Evolutionary conservation across 345 rosid genomes (phyloP).

Genomic region (Mercurialis annua): DNA sequence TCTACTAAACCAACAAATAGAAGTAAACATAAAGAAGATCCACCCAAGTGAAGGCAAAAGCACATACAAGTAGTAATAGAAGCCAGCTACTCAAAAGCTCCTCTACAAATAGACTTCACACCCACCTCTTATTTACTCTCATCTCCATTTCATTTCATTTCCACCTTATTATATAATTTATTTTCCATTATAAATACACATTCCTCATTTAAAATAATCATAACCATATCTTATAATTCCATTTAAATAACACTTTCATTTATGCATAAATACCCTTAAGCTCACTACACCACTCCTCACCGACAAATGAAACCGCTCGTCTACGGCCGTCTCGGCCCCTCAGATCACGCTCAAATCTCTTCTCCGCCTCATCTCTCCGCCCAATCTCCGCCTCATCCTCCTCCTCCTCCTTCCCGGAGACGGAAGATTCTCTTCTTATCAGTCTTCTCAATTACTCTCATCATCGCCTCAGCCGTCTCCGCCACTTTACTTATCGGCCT

Average conservation of each 20-base stretch:
- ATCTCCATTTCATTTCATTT: background rate
- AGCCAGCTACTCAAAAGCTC: slow-evolving; percentile 49
- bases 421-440: slow-evolving; percentile 48
- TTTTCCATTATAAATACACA: background rate
- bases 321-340: slow-evolving; percentile 29
- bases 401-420: slow-evolving; percentile 15
- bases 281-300: background rate
- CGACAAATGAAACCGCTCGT: slow-evolving; percentile 1
- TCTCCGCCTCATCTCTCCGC: background rate
- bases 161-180: background rate
- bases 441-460: slow-evolving; percentile 37
- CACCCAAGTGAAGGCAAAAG: too few species aligned
- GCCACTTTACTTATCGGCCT: slow-evolving; percentile 42
- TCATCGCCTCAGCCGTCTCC: slow-evolving; percentile 58
- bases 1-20: background rate
- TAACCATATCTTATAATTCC: too few species aligned
- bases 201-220: background rate
- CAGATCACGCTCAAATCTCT: slow-evolving; percentile 7
- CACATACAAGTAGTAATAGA: slow-evolving; percentile 29
- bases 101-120: slow-evolving; percentile 40
- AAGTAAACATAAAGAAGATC: background rate
- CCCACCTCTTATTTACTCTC: slow-evolving; percentile 27
- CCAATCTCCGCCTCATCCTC: slow-evolving; percentile 2
- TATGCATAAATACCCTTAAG: too few species aligned
- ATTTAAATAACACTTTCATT: too few species aligned